Evolutionary conservation across 2,329 filamentous ascomycete species (phyloP).

Genomic region (Lasiodiplodia citricola): DNA sequence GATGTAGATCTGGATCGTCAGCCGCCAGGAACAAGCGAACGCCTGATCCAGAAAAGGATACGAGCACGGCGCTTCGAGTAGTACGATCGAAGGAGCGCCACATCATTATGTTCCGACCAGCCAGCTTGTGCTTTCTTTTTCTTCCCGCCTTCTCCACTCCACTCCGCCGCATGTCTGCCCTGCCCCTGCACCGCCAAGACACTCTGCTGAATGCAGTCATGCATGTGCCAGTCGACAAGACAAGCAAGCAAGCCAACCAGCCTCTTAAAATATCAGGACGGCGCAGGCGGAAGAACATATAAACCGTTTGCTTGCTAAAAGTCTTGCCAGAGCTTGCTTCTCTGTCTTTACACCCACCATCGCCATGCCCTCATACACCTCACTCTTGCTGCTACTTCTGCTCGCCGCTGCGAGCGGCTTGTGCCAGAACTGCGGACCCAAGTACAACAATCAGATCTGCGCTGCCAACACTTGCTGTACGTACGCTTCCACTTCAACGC

Average conservation of each 20-base stretch:
- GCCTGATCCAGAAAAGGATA: not conserved
- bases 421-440: conserved; percentile 45
- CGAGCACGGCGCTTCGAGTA: conserved; percentile 21
- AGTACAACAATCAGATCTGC: conserved; percentile 41
- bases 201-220: not conserved
- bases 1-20: conserved; percentile 2
- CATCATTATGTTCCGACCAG: not conserved
- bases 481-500: conserved; percentile 17
- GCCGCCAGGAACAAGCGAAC: conserved; percentile 6
- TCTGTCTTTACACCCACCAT: not conserved
- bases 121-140: not conserved
- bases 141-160: not conserved
- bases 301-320: not conserved
- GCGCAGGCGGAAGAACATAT: not conserved
- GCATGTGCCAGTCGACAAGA: not conserved
- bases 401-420: conserved; percentile 37
- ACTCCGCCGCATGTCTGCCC: not conserved
- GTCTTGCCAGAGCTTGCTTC: not conserved
- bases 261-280: not conserved
- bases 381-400: conserved; percentile 32
- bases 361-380: not conserved
- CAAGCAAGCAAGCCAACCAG: not conserved
- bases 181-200: not conserved
- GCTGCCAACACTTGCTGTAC: conserved; percentile 43
- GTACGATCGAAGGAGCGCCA: not conserved